phyloP scores from a whole-genome alignment of 2,329 filamentous ascomycete species.

The Calonectria hongkongensis region DNA sequence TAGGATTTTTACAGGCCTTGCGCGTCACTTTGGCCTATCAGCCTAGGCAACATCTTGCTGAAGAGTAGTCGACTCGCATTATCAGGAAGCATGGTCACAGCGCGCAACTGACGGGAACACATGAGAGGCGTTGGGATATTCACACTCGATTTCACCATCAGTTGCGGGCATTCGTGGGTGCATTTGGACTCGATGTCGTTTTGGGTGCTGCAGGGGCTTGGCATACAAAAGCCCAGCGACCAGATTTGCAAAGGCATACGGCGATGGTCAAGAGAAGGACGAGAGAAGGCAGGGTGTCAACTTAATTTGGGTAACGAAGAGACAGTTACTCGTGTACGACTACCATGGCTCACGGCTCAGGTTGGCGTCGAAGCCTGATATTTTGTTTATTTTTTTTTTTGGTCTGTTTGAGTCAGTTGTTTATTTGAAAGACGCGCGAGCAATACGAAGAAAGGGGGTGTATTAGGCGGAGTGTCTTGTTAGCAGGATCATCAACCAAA shows the following conservation, averaged over 20 bases:
- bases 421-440: slow-evolving; percentile 46
- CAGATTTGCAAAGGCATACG: slow-evolving; percentile 38
- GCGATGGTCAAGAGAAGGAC: slow-evolving; percentile 44
- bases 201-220: slow-evolving; percentile 40
- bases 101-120: slow-evolving; percentile 30
- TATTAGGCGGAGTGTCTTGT: slow-evolving; percentile 39
- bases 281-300: slow-evolving; percentile 36
- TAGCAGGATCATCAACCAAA: slow-evolving; percentile 23
- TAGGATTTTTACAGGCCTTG: slow-evolving; percentile 39
- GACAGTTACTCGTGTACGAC: slow-evolving; percentile 60
- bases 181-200: slow-evolving; percentile 30
- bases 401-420: slow-evolving; percentile 38
- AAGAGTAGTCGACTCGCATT: slow-evolving; percentile 39
- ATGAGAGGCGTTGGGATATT: slow-evolving; percentile 35
- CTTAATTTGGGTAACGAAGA: slow-evolving; percentile 59
- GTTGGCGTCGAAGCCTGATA: slow-evolving; percentile 48
- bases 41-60: slow-evolving; percentile 38
- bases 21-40: slow-evolving; percentile 35
- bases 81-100: slow-evolving; percentile 26
- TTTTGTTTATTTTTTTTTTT: slow-evolving; percentile 42
- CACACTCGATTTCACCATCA: slow-evolving; percentile 23
- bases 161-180: slow-evolving; percentile 28
- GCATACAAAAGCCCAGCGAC: slow-evolving; percentile 32
- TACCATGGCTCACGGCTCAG: slow-evolving; percentile 52
- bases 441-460: slow-evolving; percentile 37